These are phyloP conservation scores for Scutellaria barbata DNA, from an alignment of 257 asterid genomes.

Conservation along the genomic window DNA sequence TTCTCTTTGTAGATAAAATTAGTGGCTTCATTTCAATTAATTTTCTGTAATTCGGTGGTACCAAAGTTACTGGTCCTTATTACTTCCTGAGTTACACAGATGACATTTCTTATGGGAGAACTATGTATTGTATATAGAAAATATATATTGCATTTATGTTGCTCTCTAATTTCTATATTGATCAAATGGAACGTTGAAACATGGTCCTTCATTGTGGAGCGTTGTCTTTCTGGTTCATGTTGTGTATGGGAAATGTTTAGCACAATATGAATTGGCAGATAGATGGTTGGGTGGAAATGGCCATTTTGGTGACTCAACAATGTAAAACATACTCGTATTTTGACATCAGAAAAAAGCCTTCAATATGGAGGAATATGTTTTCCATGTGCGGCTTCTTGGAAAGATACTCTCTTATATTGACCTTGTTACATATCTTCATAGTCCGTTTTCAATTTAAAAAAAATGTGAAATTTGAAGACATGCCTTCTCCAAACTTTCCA, in stretches of 20 bases:
- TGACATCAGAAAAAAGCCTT: neutral
- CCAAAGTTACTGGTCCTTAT: neutral
- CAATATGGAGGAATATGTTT: neutral
- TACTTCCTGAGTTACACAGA: neutral
- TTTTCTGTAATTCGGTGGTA: neutral
- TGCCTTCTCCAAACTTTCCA: neutral
- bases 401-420: neutral
- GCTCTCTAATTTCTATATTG: neutral
- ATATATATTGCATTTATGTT: neutral
- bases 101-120: neutral
- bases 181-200: neutral
- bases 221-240: neutral
- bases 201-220: constrained; percentile 4
- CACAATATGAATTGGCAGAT: neutral
- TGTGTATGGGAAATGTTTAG: neutral
- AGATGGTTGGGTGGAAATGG: constrained; percentile 9
- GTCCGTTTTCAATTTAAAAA: neutral
- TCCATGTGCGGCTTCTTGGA: neutral
- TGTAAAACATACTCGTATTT: neutral
- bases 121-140: neutral
- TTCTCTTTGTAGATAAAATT: neutral
- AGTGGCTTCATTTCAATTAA: neutral
- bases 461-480: neutral
- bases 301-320: neutral
- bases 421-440: neutral